Percentiles rank a stretch among this genome's conserved stretches.
Evolutionary conservation across 495 filamentous ascomycete genomes (phyloP).

Genomic region (Staphylotrichum longicolle): DNA sequence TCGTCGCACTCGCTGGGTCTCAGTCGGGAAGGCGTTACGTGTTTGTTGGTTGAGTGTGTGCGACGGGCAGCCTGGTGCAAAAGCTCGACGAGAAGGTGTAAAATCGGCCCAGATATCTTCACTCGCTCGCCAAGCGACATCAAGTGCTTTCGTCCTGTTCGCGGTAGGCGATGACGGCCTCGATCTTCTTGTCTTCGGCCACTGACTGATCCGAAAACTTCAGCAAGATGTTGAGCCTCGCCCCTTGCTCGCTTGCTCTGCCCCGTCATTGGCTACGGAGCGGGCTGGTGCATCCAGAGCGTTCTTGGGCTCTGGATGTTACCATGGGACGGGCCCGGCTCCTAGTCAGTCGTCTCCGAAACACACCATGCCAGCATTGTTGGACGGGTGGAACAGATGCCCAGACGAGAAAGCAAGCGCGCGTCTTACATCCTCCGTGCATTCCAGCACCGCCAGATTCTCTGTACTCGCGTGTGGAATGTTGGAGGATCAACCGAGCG

Average conservation of each 20-base stretch:
- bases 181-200: conserved; percentile 1
- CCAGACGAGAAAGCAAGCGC: conserved; percentile 1
- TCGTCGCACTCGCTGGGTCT: background rate
- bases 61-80: too few relatives aligned
- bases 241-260: conserved; percentile 22
- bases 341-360: conserved; percentile 10
- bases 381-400: background rate
- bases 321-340: conserved; percentile 15
- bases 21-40: conserved; percentile 17
- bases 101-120: background rate
- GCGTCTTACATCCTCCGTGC: background rate
- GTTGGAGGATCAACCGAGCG: too few relatives aligned
- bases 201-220: background rate
- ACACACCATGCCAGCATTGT: conserved; percentile 6
- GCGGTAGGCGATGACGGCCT: background rate
- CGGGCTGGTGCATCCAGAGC: conserved; percentile 6
- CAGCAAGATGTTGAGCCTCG: background rate
- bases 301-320: conserved; percentile 10
- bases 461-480: too few relatives aligned
- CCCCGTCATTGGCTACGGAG: conserved; percentile 20
- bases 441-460: background rate
- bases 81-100: too few relatives aligned
- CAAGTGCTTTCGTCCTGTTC: background rate
- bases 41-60: background rate
- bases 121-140: background rate